Percentiles rank a stretch among this genome's conserved stretches.
Evolutionary conservation across 1,284 basidiomycete genomes (phyloP).

Genomic region (Coniferiporia sulphurascens): DNA sequence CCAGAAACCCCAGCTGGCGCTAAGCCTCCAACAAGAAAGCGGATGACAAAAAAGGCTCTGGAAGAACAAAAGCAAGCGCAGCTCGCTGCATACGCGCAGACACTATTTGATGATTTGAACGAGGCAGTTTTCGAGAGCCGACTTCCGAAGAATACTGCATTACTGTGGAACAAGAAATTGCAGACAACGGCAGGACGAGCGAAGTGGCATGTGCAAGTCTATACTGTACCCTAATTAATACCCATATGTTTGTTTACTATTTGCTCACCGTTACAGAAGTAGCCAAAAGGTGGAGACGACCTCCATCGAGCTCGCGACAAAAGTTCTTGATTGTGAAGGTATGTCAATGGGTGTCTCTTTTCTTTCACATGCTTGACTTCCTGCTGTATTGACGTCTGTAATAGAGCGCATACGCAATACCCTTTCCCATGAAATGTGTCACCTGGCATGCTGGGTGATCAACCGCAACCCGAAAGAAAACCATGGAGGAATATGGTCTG

Average conservation of each 20-base stretch:
- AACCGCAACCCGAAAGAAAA: conserved; percentile 58
- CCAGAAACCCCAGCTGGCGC: conserved; percentile 7
- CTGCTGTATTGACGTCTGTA: background rate
- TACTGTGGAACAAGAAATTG: conserved; percentile 72
- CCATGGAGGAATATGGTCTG: conserved; percentile 66
- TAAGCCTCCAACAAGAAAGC: conserved; percentile 24
- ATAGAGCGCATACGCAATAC: conserved; percentile 76
- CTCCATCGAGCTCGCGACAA: conserved; percentile 71
- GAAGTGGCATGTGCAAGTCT: conserved; percentile 56
- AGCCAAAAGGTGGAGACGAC: conserved; percentile 46
- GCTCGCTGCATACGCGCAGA: conserved; percentile 49
- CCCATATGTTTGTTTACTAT: background rate
- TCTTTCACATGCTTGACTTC: background rate
- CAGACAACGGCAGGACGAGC: conserved; percentile 76
- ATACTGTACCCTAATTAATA: background rate
- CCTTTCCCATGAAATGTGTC: conserved; percentile 84
- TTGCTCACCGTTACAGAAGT: conserved; percentile 33
- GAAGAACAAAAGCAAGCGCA: conserved; percentile 40
- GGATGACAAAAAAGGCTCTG: conserved; percentile 41
- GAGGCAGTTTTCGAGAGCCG: conserved; percentile 66
- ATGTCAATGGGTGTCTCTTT: conserved; percentile 12
- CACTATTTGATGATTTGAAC: conserved; percentile 84
- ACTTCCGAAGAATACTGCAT: conserved; percentile 58
- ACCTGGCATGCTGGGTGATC: conserved; percentile 79
- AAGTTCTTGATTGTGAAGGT: conserved; percentile 75